Percentiles rank a stretch among this genome's conserved stretches.
phyloP scores from a whole-genome alignment of 257 asterid species.

The Salvia rosmarinus region DNA sequence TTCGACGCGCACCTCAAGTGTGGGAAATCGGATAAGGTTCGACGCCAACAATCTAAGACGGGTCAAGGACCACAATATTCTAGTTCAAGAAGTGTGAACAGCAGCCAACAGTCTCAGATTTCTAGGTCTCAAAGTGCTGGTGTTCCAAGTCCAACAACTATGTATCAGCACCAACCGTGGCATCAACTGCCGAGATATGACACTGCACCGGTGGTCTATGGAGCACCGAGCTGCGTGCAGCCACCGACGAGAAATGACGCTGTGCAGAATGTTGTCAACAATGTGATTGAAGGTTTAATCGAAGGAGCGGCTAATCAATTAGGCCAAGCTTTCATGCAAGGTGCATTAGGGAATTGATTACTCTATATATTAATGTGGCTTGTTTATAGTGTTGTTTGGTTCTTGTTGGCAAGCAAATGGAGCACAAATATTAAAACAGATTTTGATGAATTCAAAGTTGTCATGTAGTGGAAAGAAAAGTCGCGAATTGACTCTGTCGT shows the following conservation, averaged over 20 bases:
- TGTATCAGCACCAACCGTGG: not conserved
- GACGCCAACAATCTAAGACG: not conserved
- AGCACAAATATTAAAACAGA: too few species aligned
- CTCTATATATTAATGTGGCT: not conserved
- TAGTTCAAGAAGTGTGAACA: constrained; percentile 8
- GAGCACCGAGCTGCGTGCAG: not conserved
- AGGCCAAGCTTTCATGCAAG: constrained; percentile 26
- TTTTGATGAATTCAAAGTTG: too few species aligned
- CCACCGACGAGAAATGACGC: constrained; percentile 16
- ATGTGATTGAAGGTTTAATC: constrained; percentile 29
- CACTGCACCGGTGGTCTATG: constrained; percentile 4
- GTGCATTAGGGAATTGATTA: constrained; percentile 28
- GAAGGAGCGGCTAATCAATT: constrained; percentile 27
- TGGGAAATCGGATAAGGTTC: constrained; percentile 8
- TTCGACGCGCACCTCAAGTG: constrained; percentile 35
- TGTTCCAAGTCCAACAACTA: not conserved
- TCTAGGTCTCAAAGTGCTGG: constrained; percentile 1
- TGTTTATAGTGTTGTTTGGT: too few species aligned
- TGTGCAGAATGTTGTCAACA: not conserved
- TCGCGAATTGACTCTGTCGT: not conserved
- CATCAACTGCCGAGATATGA: not conserved
- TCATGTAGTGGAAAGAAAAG: too few species aligned
- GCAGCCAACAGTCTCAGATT: not conserved
- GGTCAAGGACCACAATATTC: not conserved
- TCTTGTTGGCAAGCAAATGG: too few species aligned